phyloP scores from a whole-genome alignment of 805 yeast genomes.

The Starmerella bombi region DNA sequence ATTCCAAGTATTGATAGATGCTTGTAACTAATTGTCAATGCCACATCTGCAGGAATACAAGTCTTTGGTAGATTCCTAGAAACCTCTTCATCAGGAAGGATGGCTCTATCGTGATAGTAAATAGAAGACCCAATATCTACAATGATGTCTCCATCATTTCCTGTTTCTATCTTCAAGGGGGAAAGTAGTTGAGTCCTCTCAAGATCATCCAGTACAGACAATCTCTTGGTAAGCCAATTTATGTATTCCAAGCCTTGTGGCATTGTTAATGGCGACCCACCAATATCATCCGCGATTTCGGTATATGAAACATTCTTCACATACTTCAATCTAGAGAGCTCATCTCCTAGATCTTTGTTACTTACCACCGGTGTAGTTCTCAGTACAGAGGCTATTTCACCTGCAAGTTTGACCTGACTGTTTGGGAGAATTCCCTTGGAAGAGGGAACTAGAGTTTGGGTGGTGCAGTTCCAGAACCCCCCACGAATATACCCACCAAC shows the following conservation, averaged over 20 bases:
- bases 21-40: slow-evolving; percentile 1
- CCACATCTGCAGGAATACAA: slow-evolving; percentile 24
- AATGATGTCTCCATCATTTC: background rate
- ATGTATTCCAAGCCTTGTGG: slow-evolving; percentile 20
- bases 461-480: slow-evolving; percentile 29
- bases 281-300: slow-evolving; percentile 23
- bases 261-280: slow-evolving; percentile 21
- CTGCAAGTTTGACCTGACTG: slow-evolving; percentile 24
- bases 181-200: slow-evolving; percentile 3
- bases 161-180: background rate
- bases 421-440: slow-evolving; percentile 26
- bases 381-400: slow-evolving; percentile 11
- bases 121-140: slow-evolving; percentile 18
- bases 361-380: slow-evolving; percentile 23
- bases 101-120: slow-evolving; percentile 21
- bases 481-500: slow-evolving; percentile 27
- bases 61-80: slow-evolving; percentile 25
- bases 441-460: slow-evolving; percentile 25
- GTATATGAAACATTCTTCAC: slow-evolving; percentile 19
- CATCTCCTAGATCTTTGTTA: slow-evolving; percentile 17
- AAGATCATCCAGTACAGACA: background rate
- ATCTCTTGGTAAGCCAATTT: slow-evolving; percentile 22
- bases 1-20: slow-evolving; percentile 7
- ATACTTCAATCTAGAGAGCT: slow-evolving; percentile 19
- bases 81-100: slow-evolving; percentile 19